A percentile compares a stretch with the other conserved stretches of the same genome.
Conservation (phyloP, 345 rosid species). For the Camelina hispida region DNA sequence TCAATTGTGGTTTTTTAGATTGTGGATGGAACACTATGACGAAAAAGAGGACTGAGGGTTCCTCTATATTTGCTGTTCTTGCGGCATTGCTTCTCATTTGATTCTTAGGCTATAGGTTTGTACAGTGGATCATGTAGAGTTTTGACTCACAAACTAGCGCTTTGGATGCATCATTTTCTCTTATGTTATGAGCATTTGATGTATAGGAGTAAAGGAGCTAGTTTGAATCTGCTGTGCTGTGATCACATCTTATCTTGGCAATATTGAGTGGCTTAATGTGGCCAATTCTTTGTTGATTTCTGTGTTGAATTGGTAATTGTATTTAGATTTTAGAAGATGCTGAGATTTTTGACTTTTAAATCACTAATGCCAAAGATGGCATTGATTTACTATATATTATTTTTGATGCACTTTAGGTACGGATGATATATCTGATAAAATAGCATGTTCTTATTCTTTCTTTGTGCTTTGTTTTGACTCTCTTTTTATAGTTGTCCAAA, state of each 20-base stretch:
- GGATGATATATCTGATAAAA: neutral
- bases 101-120: neutral
- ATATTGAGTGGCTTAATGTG: neutral
- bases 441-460: neutral
- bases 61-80: neutral
- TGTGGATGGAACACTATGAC: neutral
- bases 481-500: neutral
- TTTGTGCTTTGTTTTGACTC: neutral
- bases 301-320: neutral
- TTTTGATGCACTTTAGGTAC: neutral
- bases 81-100: constrained; percentile 1
- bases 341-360: neutral
- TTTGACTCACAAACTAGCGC: neutral
- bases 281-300: neutral
- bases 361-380: neutral
- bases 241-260: neutral
- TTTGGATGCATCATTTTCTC: neutral
- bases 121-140: neutral
- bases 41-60: neutral
- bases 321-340: neutral
- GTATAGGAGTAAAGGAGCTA: neutral
- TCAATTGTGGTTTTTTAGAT: neutral
- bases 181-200: neutral
- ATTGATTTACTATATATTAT: neutral
- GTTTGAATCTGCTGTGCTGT: neutral